Evolutionary conservation across 345 rosid species (phyloP), one percentile per base, ranked within the genome.

Genomic region (Acer yangbiense): DNA sequence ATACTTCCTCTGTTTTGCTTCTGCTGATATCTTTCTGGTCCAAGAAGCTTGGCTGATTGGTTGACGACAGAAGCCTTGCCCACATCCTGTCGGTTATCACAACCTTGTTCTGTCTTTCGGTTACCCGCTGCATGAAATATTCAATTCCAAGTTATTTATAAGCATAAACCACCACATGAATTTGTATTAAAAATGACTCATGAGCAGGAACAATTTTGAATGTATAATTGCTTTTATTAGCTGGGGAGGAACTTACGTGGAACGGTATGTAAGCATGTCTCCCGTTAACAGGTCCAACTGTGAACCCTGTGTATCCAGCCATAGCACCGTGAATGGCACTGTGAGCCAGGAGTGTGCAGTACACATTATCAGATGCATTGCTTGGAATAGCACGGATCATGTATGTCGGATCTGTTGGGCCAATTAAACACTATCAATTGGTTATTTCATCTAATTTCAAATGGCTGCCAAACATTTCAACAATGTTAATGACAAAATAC

Each of bases 41-140:
- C 78, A 86, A 60, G 87, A 92, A 92, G 80, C 94, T 92, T n/a
- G 97, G 97, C 82, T 92, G 97, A 69, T 89, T 82, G n/a, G 97
- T 90, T 50, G 94, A 88, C 27, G 90, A 89, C 18, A 90, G 90
- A 46, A 90, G 87, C 77, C 97, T 83, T 14, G 97, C 97, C 97
- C 97, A 92, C 93, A 90, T 90, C 74, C 94, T 87, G 80, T 92
- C 93, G 6, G 93, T 89, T 73, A 92, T 92, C 68, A 90, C 91
- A 20, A 92, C 94, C 78, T 87, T 75, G 88, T 88, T 80, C 84
- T 87, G 97, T 71, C 63, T 85, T 88, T 92, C 97, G 7, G 82
- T 92, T 35, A 89, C 80, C 12, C 88, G 85, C 97, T 90, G 87
- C 76, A 79, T 29, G 6, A 65, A 39, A 67, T 18, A 52, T 66